Evolutionary conservation across 768 basidiomycete species (phyloP).

Genomic region (Pisolithus marmoratus): DNA sequence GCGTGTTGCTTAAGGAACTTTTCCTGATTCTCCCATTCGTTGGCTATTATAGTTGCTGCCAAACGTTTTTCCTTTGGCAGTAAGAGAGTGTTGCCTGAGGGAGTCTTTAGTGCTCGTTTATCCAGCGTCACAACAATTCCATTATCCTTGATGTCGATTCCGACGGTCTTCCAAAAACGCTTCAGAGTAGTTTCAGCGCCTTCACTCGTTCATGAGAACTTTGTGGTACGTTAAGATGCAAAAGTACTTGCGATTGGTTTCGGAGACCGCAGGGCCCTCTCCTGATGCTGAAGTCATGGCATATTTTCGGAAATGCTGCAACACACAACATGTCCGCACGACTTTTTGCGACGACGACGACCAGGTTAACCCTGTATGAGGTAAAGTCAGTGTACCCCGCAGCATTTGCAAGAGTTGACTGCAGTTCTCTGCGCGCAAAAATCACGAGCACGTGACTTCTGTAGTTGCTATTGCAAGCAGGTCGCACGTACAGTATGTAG

Average conservation of each 20-base stretch:
- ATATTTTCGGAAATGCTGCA: conserved; percentile 8
- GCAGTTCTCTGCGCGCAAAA: background rate
- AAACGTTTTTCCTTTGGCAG: conserved; percentile 67
- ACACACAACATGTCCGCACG: background rate
- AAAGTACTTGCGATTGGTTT: conserved; percentile 54
- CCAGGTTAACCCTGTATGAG: conserved; percentile 3
- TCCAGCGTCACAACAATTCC: conserved; percentile 69
- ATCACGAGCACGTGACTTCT: conserved; percentile 18
- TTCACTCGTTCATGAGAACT: conserved; percentile 27
- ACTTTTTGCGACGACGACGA: background rate
- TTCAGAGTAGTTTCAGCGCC: conserved; percentile 84
- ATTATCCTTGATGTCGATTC: conserved; percentile 53
- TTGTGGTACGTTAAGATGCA: background rate
- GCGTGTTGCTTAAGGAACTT: conserved; percentile 83
- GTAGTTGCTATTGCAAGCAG: no score
- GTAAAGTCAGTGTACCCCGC: conserved; percentile 2
- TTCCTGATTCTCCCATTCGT: conserved; percentile 96
- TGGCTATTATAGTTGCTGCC: conserved; percentile 79
- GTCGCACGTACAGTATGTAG: no score
- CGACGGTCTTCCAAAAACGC: conserved; percentile 94
- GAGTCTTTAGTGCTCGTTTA: conserved; percentile 81
- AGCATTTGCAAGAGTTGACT: conserved; percentile 3
- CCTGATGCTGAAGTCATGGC: conserved; percentile 6
- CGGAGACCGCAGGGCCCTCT: conserved; percentile 46
- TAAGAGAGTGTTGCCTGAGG: conserved; percentile 68